Percentiles rank a stretch among this genome's conserved stretches.
These are phyloP conservation scores for Claviceps fusiformis DNA, from an alignment of 2,329 filamentous ascomycete genomes.

Conservation along the genomic window DNA sequence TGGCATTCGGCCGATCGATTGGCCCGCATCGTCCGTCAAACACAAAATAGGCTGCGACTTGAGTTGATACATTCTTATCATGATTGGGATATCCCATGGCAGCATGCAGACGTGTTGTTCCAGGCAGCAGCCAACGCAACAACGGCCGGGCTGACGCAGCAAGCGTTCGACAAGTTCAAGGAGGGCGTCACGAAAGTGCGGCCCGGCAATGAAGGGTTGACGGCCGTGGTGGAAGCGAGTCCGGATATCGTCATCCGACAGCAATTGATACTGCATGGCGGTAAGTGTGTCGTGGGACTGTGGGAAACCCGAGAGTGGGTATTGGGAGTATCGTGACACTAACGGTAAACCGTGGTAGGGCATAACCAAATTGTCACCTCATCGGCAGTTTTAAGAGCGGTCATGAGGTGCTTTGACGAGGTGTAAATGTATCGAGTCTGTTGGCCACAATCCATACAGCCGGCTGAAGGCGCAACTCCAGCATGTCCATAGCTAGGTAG, in stretches of 20 bases:
- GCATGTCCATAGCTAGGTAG: too few relatives aligned
- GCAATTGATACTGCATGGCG: constrained; percentile 40
- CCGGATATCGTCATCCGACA: constrained; percentile 37
- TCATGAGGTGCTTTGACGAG: constrained; percentile 49
- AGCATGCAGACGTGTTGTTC: constrained; percentile 53
- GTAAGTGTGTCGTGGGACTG: constrained; percentile 22
- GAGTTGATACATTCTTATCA: constrained; percentile 68
- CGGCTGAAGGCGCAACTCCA: too few relatives aligned
- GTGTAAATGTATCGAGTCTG: neutral
- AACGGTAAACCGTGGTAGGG: constrained; percentile 25
- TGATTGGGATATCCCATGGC: constrained; percentile 71
- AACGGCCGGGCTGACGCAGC: constrained; percentile 21
- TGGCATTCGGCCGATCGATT: constrained; percentile 66
- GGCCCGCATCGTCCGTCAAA: constrained; percentile 37
- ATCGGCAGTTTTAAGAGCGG: constrained; percentile 47
- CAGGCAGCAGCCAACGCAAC: constrained; percentile 41
- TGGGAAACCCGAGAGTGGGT: too few relatives aligned
- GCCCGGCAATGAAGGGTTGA: constrained; percentile 31
- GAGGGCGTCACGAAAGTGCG: constrained; percentile 28
- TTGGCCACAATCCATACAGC: too few relatives aligned
- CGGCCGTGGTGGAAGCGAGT: constrained; percentile 29
- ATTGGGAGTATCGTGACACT: too few relatives aligned
- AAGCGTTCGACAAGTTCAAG: constrained; percentile 30
- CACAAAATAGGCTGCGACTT: constrained; percentile 44
- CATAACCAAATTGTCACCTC: constrained; percentile 59